A percentile compares a stretch with the other conserved stretches of the same genome.
These are phyloP conservation scores for Neurospora sp. DNA, from an alignment of 495 filamentous ascomycete genomes.

Conservation along the genomic window DNA sequence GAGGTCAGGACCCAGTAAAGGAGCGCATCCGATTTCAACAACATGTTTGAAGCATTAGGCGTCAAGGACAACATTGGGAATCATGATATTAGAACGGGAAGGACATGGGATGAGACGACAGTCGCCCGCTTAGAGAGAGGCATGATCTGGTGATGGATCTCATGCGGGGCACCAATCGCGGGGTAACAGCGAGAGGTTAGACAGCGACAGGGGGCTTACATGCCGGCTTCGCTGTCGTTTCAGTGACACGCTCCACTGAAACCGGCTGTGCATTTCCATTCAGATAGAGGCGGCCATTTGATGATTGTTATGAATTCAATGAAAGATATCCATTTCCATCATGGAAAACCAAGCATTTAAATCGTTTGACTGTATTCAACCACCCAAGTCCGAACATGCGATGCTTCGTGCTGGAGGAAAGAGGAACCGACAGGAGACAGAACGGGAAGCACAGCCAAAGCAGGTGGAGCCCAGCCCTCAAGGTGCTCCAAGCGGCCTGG, in stretches of 20 bases:
- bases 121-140: neutral
- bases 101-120: neutral
- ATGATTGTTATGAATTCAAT: neutral
- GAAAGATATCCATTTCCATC: neutral
- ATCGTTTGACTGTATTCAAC: neutral
- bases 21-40: neutral
- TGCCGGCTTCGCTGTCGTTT: neutral
- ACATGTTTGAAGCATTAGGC: neutral
- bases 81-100: neutral
- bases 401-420: neutral
- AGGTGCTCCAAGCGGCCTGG: neutral
- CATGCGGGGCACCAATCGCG: neutral
- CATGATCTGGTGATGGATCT: neutral
- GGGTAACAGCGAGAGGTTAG: neutral
- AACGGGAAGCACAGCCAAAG: neutral
- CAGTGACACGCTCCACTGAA: neutral
- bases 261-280: neutral
- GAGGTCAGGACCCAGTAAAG: constrained; percentile 62
- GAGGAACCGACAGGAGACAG: neutral
- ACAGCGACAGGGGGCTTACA: neutral
- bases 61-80: neutral
- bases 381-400: neutral
- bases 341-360: neutral
- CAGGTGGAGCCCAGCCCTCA: neutral
- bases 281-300: neutral